These are phyloP conservation scores for Mycosarcoma mackinlayi DNA, from an alignment of 1,284 basidiomycete genomes.

Conservation along the genomic window DNA sequence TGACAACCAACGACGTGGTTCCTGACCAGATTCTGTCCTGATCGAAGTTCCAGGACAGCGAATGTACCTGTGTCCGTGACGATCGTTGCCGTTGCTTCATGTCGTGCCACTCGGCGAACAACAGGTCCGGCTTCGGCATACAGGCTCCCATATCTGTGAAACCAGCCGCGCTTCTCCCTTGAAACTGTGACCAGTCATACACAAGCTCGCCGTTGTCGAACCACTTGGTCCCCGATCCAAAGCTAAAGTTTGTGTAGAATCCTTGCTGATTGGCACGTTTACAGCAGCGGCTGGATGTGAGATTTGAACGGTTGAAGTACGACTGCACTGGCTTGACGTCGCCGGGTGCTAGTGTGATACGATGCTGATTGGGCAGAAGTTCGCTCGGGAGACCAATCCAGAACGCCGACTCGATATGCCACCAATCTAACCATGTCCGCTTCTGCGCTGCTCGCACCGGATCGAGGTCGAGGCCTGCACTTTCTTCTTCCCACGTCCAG, in stretches of 20 bases:
- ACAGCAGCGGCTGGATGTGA: background rate
- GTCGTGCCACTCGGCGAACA: conserved; percentile 18
- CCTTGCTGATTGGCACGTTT: conserved; percentile 4
- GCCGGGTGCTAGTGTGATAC: background rate
- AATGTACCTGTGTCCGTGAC: background rate
- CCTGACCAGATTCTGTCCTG: conserved; percentile 22
- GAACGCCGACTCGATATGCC: conserved; percentile 44
- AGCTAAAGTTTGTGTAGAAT: conserved; percentile 55
- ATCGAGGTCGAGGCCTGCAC: conserved; percentile 11
- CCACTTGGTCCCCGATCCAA: conserved; percentile 54
- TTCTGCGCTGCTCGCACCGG: conserved; percentile 1
- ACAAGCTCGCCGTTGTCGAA: conserved; percentile 45
- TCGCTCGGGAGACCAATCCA: conserved; percentile 23
- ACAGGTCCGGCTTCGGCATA: conserved; percentile 46
- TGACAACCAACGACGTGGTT: conserved; percentile 11
- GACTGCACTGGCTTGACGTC: conserved; percentile 16
- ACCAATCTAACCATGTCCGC: conserved; percentile 56
- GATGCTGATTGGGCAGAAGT: background rate
- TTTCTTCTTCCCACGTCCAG: conserved; percentile 64
- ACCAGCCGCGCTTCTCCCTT: too few relatives aligned
- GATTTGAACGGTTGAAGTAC: conserved; percentile 19
- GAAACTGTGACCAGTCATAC: conserved; percentile 11
- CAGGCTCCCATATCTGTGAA: conserved; percentile 47
- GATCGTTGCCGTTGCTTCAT: background rate
- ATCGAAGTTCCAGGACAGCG: conserved; percentile 15